Conservation (phyloP, 2,329 filamentous ascomycete species). For the Clonostachys byssicola region DNA sequence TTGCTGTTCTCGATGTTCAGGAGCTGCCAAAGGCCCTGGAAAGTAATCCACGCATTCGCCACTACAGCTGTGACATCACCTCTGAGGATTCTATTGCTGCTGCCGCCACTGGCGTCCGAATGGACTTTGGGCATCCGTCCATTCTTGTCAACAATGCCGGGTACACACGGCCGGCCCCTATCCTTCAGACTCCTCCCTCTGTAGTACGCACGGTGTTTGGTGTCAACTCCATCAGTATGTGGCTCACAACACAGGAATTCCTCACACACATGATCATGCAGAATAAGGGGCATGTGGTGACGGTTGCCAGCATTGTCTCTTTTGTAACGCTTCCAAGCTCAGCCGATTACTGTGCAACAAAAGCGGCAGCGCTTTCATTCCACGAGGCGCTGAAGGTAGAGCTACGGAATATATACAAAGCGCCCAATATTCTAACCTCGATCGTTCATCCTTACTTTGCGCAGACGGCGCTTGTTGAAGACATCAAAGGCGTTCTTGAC, state of each 20-base stretch:
- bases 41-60: conserved; percentile 12
- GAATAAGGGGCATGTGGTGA: conserved; percentile 70
- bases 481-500: conserved; percentile 18
- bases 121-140: conserved; percentile 55
- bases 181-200: conserved; percentile 51
- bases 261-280: conserved; percentile 56
- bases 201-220: conserved; percentile 63
- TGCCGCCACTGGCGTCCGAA: conserved; percentile 29
- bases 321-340: conserved; percentile 55
- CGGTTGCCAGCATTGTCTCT: conserved; percentile 61
- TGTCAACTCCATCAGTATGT: conserved; percentile 65
- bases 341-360: conserved; percentile 62
- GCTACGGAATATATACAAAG: conserved; percentile 53
- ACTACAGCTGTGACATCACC: conserved; percentile 32
- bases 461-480: conserved; percentile 36
- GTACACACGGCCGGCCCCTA: conserved; percentile 50
- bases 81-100: conserved; percentile 36
- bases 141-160: conserved; percentile 71
- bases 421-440: conserved; percentile 58
- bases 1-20: conserved; percentile 64
- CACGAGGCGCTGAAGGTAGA: conserved; percentile 60
- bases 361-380: conserved; percentile 61
- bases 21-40: conserved; percentile 14
- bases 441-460: conserved; percentile 56
- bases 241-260: conserved; percentile 60